These are phyloP conservation scores for Boletus barrowsii DNA, from an alignment of 768 basidiomycete genomes.

Conservation along the genomic window DNA sequence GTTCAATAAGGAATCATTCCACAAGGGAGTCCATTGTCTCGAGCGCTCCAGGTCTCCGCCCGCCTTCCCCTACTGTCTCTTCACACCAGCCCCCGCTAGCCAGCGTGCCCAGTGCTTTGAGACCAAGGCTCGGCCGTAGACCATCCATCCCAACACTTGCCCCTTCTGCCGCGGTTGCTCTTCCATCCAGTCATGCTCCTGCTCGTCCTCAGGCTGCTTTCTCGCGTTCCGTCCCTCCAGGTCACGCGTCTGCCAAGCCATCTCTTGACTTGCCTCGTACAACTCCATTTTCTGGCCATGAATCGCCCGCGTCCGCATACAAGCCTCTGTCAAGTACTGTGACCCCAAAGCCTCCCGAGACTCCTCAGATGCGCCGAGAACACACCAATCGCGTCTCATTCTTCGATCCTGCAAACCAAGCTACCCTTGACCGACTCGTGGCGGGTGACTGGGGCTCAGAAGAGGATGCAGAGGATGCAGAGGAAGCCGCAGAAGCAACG, in stretches of 20 bases:
- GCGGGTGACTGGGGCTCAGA: constrained; percentile 42
- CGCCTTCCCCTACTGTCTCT: constrained; percentile 21
- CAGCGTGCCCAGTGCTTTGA: constrained; percentile 30
- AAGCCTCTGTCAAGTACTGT: constrained; percentile 28
- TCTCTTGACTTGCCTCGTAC: constrained; percentile 20
- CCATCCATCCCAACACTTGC: constrained; percentile 44
- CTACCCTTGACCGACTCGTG: constrained; percentile 66
- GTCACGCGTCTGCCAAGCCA: constrained; percentile 11
- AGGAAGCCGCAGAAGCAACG: constrained; percentile 76
- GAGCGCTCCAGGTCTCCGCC: constrained; percentile 15
- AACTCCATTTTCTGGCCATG: constrained; percentile 19
- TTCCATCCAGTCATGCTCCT: constrained; percentile 27
- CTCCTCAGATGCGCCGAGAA: constrained; percentile 43
- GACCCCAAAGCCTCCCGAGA: constrained; percentile 33
- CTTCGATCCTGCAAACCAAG: constrained; percentile 79
- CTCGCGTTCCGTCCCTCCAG: constrained; percentile 15
- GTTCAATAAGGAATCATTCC: constrained; percentile 24
- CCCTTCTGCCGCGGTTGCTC: constrained; percentile 26
- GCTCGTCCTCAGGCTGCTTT: constrained; percentile 25
- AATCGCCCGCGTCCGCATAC: constrained; percentile 14
- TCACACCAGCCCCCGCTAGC: constrained; percentile 19
- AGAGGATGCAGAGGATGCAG: constrained; percentile 56
- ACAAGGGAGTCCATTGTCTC: constrained; percentile 24
- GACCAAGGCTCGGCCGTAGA: constrained; percentile 37
- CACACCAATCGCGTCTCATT: constrained; percentile 75